Conservation (phyloP, 2,329 filamentous ascomycete genomes). For the Ascochyta clinopodiicola region DNA sequence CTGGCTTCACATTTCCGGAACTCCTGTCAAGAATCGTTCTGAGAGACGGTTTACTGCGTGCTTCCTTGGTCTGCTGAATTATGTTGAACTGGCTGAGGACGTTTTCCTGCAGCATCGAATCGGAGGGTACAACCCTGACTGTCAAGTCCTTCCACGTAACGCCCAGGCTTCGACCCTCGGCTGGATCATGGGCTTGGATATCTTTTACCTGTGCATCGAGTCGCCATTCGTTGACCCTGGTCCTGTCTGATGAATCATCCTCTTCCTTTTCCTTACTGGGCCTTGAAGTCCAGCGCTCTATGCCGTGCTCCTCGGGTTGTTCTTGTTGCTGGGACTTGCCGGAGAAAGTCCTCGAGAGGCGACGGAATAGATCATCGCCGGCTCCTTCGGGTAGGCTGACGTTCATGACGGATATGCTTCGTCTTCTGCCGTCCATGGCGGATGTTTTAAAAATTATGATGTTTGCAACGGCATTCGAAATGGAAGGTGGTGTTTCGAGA, state of each 20-base stretch:
- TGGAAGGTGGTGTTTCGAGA: background rate
- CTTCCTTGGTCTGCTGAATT: conserved; percentile 54
- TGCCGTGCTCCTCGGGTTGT: conserved; percentile 2
- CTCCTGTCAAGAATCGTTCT: conserved; percentile 69
- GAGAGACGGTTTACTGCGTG: conserved; percentile 55
- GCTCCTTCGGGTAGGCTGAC: conserved; percentile 12
- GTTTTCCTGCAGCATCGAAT: conserved; percentile 27
- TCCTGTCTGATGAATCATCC: conserved; percentile 21
- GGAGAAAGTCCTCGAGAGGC: conserved; percentile 27
- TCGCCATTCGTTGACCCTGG: conserved; percentile 31
- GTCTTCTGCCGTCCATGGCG: conserved; percentile 14
- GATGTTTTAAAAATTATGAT: background rate
- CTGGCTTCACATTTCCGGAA: conserved; percentile 68
- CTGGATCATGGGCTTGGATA: conserved; percentile 22
- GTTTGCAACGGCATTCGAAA: background rate
- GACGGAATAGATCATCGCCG: conserved; percentile 23
- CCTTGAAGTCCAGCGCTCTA: conserved; percentile 14
- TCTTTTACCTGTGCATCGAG: conserved; percentile 30
- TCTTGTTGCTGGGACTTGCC: conserved; percentile 24
- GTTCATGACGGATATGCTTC: conserved; percentile 12
- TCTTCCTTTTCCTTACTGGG: conserved; percentile 1
- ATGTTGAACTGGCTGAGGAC: conserved; percentile 52
- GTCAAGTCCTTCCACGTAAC: conserved; percentile 26
- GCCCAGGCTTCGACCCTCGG: conserved; percentile 19
- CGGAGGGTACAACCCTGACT: conserved; percentile 21